Evolutionary conservation across 2,329 filamentous ascomycete genomes (phyloP), one percentile per base, ranked within the genome.

Genomic region (Verticillium klebahnii): DNA sequence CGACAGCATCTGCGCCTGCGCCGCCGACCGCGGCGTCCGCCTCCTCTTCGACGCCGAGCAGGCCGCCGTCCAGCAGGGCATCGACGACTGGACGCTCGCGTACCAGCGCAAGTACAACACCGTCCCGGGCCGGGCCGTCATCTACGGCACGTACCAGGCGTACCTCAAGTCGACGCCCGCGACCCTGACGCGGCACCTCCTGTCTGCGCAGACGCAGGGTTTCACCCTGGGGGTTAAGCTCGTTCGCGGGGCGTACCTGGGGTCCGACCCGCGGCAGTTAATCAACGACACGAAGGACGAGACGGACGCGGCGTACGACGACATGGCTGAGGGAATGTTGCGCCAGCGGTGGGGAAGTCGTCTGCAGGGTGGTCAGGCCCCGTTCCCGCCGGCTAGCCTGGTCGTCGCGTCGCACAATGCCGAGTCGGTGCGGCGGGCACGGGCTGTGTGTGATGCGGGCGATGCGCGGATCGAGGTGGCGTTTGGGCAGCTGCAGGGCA

Each of bases 41-140:
- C 82, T 97, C 1, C 84, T 96, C 2, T 92, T 96, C 65, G 92
- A 96, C 65, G 93, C 92, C 1, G 93, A 97, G 75, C 92, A 96
- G 74, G 87, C 89, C 61, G 83, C 85, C 61, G 83, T 95, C 34
- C 91, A 96, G 75, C 78, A 83, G 6, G 92, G 92, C 8, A 94
- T 96, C 64, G 89, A 95, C 72, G 83, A 86, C 67, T 94, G 92
- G 89, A 91, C 89, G 5, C 75, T 95, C 58, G 77, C 83, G n/a
- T 89, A 92, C 67, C 91, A 93, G 79, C 84, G 85, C 68, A 86
- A 85, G 71, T 93, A 91, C 79, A 96, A 96, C 77, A 84, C 79
- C 64, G 77, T 75, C 0, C 69, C 74, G 1, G 83, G 83, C 36
- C 80, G 82, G 60, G 88, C 90, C 3, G 84, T 93, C 59, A 82